Percentiles rank a stretch among this genome's conserved stretches.
Evolutionary conservation across 2,329 filamentous ascomycete genomes (phyloP).

Genomic region (Talaromyces marneffei): DNA sequence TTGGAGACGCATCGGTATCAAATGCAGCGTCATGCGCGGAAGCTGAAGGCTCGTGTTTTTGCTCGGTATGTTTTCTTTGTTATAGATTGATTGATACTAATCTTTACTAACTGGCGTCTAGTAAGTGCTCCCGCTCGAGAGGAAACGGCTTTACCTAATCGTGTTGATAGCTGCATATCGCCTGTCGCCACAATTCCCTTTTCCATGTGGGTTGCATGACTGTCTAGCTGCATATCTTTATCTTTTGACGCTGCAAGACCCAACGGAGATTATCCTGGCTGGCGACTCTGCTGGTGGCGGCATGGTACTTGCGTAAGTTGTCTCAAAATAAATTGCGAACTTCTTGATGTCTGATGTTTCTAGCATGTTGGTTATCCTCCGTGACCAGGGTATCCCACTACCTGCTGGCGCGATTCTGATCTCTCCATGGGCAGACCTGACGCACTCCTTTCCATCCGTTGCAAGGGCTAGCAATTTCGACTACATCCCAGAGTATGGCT

Average conservation of each 20-base stretch:
- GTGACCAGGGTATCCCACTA: conserved; percentile 75
- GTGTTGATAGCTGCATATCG: conserved; percentile 61
- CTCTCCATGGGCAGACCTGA: conserved; percentile 93
- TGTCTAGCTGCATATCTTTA: conserved; percentile 83
- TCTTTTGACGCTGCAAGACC: conserved; percentile 68
- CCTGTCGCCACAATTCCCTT: conserved; percentile 87
- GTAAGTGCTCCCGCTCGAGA: conserved; percentile 14
- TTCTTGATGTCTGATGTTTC: conserved; percentile 22
- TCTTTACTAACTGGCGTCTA: neutral
- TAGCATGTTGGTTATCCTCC: conserved; percentile 67
- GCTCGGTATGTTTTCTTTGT: conserved; percentile 49
- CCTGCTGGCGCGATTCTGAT: conserved; percentile 87
- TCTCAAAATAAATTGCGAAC: no score
- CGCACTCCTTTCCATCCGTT: conserved; percentile 93
- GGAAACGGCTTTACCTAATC: neutral
- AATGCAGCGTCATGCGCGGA: conserved; percentile 90
- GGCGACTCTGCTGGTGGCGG: conserved; percentile 93
- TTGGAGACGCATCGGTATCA: conserved; percentile 98
- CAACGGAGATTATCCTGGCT: conserved; percentile 76
- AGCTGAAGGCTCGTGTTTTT: conserved; percentile 83
- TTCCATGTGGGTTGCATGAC: conserved; percentile 87
- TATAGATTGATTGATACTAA: neutral
- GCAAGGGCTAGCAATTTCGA: conserved; percentile 66
- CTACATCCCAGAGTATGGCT: conserved; percentile 82
- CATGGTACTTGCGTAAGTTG: conserved; percentile 63